Evolutionary conservation across 768 basidiomycete genomes (phyloP).

Genomic region (Cystofilobasidium ferigula): DNA sequence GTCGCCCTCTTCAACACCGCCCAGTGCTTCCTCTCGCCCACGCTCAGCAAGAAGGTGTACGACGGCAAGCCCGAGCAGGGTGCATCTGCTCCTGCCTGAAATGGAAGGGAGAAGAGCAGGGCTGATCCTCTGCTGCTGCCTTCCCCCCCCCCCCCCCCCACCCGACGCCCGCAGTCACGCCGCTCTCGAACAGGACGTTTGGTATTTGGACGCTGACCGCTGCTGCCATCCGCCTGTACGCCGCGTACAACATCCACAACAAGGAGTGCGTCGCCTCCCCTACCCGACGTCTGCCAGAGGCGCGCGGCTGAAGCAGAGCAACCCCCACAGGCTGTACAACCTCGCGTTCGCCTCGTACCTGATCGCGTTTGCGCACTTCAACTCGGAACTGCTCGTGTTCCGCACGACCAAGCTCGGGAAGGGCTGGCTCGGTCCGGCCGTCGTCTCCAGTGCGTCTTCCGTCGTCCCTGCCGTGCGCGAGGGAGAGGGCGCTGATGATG

Average conservation of each 20-base stretch:
- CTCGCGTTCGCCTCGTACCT: conserved; percentile 78
- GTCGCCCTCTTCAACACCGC: conserved; percentile 73
- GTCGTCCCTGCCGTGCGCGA: too few relatives aligned
- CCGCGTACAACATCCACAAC: conserved; percentile 75
- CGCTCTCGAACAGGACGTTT: conserved; percentile 78
- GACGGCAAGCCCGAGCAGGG: conserved; percentile 41
- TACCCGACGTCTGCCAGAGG: neutral
- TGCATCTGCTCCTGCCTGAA: conserved; percentile 23
- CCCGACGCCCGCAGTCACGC: conserved; percentile 51
- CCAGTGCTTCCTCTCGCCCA: conserved; percentile 69
- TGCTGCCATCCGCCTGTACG: conserved; percentile 69
- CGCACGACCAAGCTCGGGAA: conserved; percentile 54
- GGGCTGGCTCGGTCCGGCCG: conserved; percentile 58
- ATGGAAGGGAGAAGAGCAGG: neutral
- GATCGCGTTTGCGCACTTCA: conserved; percentile 81
- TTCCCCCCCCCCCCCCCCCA: neutral
- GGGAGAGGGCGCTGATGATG: too few relatives aligned
- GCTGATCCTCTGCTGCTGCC: neutral
- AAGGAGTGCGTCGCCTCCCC: conserved; percentile 51
- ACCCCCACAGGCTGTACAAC: conserved; percentile 68
- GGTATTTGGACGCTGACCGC: conserved; percentile 82
- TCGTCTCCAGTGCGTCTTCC: conserved; percentile 68
- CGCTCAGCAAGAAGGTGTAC: conserved; percentile 69
- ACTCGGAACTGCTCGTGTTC: conserved; percentile 73
- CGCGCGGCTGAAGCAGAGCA: neutral